phyloP scores from a whole-genome alignment of 2,329 filamentous ascomycete genomes.

The Calonectria honghensis region DNA sequence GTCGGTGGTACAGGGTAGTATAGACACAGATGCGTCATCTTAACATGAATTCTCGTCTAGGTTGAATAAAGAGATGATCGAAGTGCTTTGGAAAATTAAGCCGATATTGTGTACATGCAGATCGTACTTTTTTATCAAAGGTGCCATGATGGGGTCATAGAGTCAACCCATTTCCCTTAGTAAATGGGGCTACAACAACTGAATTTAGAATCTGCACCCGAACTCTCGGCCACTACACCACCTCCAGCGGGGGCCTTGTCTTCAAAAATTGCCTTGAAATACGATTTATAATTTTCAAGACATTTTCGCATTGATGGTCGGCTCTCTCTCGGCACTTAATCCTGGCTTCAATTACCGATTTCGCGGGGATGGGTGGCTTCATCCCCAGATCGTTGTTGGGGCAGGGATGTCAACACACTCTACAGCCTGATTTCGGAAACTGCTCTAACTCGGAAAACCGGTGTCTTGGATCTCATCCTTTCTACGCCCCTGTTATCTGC shows the following conservation, averaged over 20 bases:
- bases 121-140: neutral
- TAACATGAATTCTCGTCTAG: neutral
- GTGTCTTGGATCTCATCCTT: neutral
- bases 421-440: neutral
- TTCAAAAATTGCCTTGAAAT: neutral
- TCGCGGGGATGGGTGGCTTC: neutral
- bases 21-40: neutral
- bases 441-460: neutral
- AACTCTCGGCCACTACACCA: neutral
- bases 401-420: neutral
- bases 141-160: neutral
- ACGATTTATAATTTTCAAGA: neutral
- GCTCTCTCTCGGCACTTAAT: neutral
- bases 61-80: neutral
- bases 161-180: no score
- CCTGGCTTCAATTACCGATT: slow-evolving; percentile 2
- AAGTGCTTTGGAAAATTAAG: neutral
- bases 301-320: neutral
- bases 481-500: neutral
- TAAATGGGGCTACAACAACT: no score
- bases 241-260: neutral
- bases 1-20: neutral
- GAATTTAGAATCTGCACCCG: neutral
- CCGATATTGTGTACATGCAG: neutral
- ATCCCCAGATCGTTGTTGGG: neutral